Conservation (phyloP, 768 basidiomycete species). For the Auriculariales sp. region DNA sequence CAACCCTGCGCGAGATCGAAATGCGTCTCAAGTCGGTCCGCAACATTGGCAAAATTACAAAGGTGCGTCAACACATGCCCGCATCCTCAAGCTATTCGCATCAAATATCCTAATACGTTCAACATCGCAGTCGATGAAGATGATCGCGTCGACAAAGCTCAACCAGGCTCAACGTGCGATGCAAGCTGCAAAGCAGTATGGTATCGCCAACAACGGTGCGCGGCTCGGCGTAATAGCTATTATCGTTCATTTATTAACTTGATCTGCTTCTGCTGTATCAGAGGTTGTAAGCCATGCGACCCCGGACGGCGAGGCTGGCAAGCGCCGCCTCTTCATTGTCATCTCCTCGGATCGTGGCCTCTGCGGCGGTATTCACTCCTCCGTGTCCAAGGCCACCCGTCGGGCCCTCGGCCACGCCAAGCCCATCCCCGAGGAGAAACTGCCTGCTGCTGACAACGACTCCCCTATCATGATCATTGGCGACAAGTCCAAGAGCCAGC, state of each 20-base stretch:
- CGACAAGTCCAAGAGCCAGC: conserved; percentile 94
- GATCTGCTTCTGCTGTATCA: conserved; percentile 17
- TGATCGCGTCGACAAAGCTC: conserved; percentile 97
- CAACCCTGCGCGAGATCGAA: conserved; percentile 96
- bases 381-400: conserved; percentile 81
- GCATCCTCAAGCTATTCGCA: neutral
- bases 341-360: conserved; percentile 98
- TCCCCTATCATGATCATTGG: conserved; percentile 79
- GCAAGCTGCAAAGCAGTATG: conserved; percentile 83
- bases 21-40: conserved; percentile 87
- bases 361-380: conserved; percentile 98
- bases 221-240: no score
- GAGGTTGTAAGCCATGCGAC: conserved; percentile 75
- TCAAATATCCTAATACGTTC: neutral
- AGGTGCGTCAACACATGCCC: conserved; percentile 41
- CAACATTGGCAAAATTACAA: conserved; percentile 99
- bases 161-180: conserved; percentile 91
- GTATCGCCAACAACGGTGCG: conserved; percentile 78
- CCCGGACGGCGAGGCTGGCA: conserved; percentile 38
- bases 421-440: conserved; percentile 17
- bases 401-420: conserved; percentile 41
- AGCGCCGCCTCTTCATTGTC: conserved; percentile 82
- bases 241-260: conserved; percentile 1
- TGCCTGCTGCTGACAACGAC: conserved; percentile 33
- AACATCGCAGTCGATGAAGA: conserved; percentile 76